These are phyloP conservation scores for Dothidotthia symphoricarpi DNA, from an alignment of 2,329 filamentous ascomycete species.

Conservation along the genomic window DNA sequence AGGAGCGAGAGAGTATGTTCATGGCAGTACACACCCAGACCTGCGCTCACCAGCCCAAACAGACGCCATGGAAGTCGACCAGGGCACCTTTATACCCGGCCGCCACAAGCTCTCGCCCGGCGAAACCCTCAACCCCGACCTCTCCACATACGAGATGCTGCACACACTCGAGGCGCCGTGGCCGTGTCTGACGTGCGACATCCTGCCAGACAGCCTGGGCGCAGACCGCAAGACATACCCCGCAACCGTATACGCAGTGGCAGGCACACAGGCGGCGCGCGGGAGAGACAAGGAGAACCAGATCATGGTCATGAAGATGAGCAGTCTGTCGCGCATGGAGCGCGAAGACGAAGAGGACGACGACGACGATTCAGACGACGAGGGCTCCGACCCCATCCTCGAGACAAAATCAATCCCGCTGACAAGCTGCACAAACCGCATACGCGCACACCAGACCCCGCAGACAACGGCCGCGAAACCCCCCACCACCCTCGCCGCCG, in stretches of 20 bases:
- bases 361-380: slow-evolving; percentile 67
- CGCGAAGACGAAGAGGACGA: slow-evolving; percentile 68
- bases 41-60: slow-evolving; percentile 4
- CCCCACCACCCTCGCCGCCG: slow-evolving; percentile 81
- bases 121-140: slow-evolving; percentile 86
- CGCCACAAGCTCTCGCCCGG: slow-evolving; percentile 86
- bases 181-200: slow-evolving; percentile 96
- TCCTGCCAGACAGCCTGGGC: slow-evolving; percentile 80
- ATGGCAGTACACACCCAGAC: slow-evolving; percentile 13
- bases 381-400: slow-evolving; percentile 78
- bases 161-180: slow-evolving; percentile 91
- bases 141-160: slow-evolving; percentile 96
- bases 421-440: slow-evolving; percentile 85
- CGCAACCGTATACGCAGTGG: slow-evolving; percentile 90
- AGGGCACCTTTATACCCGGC: slow-evolving; percentile 93
- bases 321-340: slow-evolving; percentile 85
- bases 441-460: slow-evolving; percentile 80
- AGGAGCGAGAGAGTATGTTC: slow-evolving; percentile 67
- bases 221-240: slow-evolving; percentile 91
- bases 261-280: slow-evolving; percentile 86
- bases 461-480: slow-evolving; percentile 67
- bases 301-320: slow-evolving; percentile 94
- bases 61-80: slow-evolving; percentile 89
- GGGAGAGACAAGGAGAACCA: slow-evolving; percentile 80
- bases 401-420: slow-evolving; percentile 89